Percentiles rank a stretch among this genome's conserved stretches.
Evolutionary conservation across 495 filamentous ascomycete genomes (phyloP).

Genomic region (Penicillium herquei): DNA sequence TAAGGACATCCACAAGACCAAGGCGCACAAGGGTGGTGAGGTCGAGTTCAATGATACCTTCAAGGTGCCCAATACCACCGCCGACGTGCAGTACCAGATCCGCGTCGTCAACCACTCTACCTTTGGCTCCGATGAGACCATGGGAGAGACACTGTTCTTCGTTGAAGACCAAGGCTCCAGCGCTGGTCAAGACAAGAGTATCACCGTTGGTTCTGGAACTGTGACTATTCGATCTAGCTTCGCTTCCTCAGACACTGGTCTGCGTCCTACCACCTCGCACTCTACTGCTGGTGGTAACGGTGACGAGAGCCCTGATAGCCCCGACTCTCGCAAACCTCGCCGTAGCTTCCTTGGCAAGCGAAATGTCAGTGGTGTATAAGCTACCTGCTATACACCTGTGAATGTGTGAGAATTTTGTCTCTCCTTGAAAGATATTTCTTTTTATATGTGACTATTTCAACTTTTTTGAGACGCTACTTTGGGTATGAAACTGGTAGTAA

Average conservation of each 20-base stretch:
- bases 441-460: conserved; percentile 2
- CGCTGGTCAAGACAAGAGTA: conserved; percentile 66
- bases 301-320: conserved; percentile 60
- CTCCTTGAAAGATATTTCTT: conserved; percentile 3
- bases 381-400: background rate
- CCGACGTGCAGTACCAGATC: conserved; percentile 84
- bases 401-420: background rate
- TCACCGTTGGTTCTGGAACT: conserved; percentile 65
- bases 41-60: conserved; percentile 77
- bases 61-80: conserved; percentile 66
- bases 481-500: background rate
- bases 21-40: conserved; percentile 61
- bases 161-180: conserved; percentile 73
- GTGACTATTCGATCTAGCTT: conserved; percentile 71
- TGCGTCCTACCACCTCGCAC: conserved; percentile 40
- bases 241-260: conserved; percentile 22
- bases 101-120: conserved; percentile 79
- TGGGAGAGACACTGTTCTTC: conserved; percentile 86
- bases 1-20: conserved; percentile 85
- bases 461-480: background rate
- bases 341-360: conserved; percentile 60
- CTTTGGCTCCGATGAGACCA: conserved; percentile 73
- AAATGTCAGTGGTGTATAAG: conserved; percentile 39
- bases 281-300: conserved; percentile 34
- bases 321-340: conserved; percentile 47